Base-by-base conservation (phyloP, 2,329 filamentous ascomycete species). In the Ceratocystis colombiana region DNA sequence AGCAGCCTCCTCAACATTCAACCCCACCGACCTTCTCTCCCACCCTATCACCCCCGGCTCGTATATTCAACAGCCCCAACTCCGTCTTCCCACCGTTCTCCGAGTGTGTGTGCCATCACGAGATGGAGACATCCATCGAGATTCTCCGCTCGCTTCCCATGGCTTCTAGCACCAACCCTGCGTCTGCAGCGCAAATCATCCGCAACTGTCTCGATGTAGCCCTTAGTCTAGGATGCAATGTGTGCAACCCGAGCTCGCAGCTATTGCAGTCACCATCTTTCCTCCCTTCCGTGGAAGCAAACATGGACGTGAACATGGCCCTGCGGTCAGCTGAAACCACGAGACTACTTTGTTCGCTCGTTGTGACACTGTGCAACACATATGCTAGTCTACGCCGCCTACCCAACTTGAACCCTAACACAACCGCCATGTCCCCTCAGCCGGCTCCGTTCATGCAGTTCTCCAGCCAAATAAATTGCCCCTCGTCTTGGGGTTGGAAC, bases 91-190 rank as follows among this genome's bases (percentile, higher is more conserved):
- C 45, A 5, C 2, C 41, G 12, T 17, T 41, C 20, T 15, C 73
- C 15, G 72, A 67, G 53, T 84, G 82, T 68, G 72, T 75, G 66
- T 84, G 82, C 68, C 76, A 80, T 0, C 76, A 78, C 0, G 76
- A 73, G 15, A 75, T 84, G 15, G 82, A 79, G 70, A 75, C 80
- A 4, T 77, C 81, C 3, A 74, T 84, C 2, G 77, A 80, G 67
- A 78, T 78, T 22, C 76, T 84, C 68, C 77, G 78, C 62, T 37
- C 53, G 3, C 6, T 10, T 17, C 7, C 5, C 10, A 12, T n/a
- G 10, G 3, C 5, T 8, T 25, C 22, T 37, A 17, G 37, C 37
- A 45, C 20, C 61, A n/a, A 15, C 41, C 1, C 7, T 25, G 41
- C 1, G 12, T 46, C 20, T 25, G n/a, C 12, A 20, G 8, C n/a